Conservation (phyloP, 352 stramenopile species). For the Phytophthora cactorum region DNA sequence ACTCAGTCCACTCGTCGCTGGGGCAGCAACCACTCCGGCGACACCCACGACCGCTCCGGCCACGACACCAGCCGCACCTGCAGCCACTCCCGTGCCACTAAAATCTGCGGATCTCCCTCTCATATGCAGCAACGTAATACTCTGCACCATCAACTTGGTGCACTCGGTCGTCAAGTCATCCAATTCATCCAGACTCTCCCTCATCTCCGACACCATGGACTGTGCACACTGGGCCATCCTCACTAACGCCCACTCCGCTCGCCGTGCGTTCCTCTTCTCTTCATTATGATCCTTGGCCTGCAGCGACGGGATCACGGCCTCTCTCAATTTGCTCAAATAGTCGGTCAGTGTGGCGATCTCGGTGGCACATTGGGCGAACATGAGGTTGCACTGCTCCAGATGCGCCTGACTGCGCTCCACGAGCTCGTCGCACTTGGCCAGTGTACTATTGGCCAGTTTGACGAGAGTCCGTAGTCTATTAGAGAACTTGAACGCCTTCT, state of each 20-base stretch:
- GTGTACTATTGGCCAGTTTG: constrained; percentile 71
- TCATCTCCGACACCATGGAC: constrained; percentile 74
- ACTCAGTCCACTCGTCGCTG: constrained; percentile 81
- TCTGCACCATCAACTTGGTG: constrained; percentile 87
- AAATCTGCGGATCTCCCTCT: constrained; percentile 82
- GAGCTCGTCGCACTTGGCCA: constrained; percentile 72
- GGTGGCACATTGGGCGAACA: constrained; percentile 83
- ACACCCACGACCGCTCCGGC: constrained; percentile 80
- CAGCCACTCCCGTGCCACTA: constrained; percentile 84
- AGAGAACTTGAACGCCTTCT: constrained; percentile 87
- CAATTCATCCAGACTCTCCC: constrained; percentile 76
- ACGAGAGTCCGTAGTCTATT: constrained; percentile 69
- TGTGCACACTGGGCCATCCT: constrained; percentile 76
- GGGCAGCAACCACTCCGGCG: constrained; percentile 75
- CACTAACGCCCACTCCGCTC: constrained; percentile 77
- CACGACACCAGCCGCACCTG: constrained; percentile 80
- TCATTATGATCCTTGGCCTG: constrained; percentile 69
- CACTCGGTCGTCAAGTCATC: constrained; percentile 83
- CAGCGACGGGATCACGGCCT: constrained; percentile 59
- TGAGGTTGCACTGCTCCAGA: constrained; percentile 80
- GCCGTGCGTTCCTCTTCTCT: constrained; percentile 71
- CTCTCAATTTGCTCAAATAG: constrained; percentile 79
- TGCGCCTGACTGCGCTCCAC: constrained; percentile 74
- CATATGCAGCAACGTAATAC: constrained; percentile 88
- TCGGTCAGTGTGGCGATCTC: constrained; percentile 79